These are phyloP conservation scores for Rhizophagus clarus DNA, from an alignment of 192 early-diverging fungal genomes.

Conservation along the genomic window DNA sequence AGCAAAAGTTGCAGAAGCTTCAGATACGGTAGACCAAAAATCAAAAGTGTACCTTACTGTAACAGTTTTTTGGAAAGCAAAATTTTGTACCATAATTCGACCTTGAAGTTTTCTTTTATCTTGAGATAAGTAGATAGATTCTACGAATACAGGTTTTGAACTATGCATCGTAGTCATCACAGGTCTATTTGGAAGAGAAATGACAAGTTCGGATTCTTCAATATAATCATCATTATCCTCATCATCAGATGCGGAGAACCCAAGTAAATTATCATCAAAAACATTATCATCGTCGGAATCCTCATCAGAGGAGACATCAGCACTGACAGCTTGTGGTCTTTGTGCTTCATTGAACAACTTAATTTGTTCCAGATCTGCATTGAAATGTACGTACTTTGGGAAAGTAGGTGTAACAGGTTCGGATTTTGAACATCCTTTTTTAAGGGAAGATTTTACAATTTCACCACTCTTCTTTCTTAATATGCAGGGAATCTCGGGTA, in stretches of 20 bases:
- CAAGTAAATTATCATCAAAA: constrained; percentile 37
- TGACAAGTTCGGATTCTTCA: constrained; percentile 36
- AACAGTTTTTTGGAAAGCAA: constrained; percentile 84
- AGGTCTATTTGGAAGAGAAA: constrained; percentile 44
- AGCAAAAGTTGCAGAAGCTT: constrained; percentile 64
- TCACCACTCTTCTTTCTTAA: constrained; percentile 29
- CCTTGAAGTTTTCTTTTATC: constrained; percentile 61
- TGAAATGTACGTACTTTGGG: constrained; percentile 69
- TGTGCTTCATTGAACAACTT: constrained; percentile 72
- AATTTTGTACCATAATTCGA: constrained; percentile 77
- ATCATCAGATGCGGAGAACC: neutral
- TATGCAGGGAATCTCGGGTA: neutral
- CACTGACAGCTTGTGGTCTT: constrained; percentile 56
- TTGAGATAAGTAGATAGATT: constrained; percentile 52
- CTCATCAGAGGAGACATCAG: constrained; percentile 36
- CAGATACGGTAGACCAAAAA: constrained; percentile 75
- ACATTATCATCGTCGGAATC: constrained; percentile 34
- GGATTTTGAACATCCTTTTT: constrained; percentile 14
- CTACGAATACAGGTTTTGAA: constrained; percentile 57
- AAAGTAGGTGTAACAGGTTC: constrained; percentile 43
- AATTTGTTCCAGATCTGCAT: constrained; percentile 67
- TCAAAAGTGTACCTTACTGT: constrained; percentile 81
- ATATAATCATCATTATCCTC: constrained; percentile 26
- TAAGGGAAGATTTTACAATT: constrained; percentile 18
- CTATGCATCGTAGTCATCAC: constrained; percentile 30